phyloP scores from a whole-genome alignment of 2,329 filamentous ascomycete genomes.

The Magnaporthiopsis rhizophila region DNA sequence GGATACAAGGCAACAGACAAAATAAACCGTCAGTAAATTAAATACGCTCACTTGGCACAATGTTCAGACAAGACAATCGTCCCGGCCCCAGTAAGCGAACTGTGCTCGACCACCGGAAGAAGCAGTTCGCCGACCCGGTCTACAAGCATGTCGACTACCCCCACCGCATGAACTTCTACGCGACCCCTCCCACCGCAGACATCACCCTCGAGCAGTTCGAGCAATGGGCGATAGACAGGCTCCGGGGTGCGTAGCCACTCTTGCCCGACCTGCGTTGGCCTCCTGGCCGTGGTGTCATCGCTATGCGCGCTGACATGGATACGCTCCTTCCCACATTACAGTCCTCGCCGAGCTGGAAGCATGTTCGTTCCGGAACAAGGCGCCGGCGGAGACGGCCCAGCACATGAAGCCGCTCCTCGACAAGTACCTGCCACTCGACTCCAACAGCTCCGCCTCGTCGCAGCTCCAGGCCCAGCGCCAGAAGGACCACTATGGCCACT shows the following conservation, averaged over 20 bases:
- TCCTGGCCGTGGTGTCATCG: background rate
- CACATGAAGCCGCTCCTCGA: slow-evolving; percentile 83
- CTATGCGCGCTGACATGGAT: background rate
- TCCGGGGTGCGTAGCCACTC: slow-evolving; percentile 54
- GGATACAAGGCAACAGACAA: background rate
- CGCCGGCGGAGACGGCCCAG: slow-evolving; percentile 67
- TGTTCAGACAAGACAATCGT: slow-evolving; percentile 46
- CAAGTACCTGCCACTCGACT: slow-evolving; percentile 75
- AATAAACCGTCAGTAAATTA: background rate
- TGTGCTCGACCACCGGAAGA: slow-evolving; percentile 71
- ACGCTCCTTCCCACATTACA: background rate
- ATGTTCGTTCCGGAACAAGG: slow-evolving; percentile 89
- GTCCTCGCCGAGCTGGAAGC: slow-evolving; percentile 85
- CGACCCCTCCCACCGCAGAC: slow-evolving; percentile 78
- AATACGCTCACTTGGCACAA: slow-evolving; percentile 16
- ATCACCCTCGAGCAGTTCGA: slow-evolving; percentile 97
- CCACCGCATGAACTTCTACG: slow-evolving; percentile 87
- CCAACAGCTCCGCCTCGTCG: slow-evolving; percentile 57
- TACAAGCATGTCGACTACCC: slow-evolving; percentile 76
- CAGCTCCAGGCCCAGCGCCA: slow-evolving; percentile 66
- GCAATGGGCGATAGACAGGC: slow-evolving; percentile 92
- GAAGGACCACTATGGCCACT: slow-evolving; percentile 97
- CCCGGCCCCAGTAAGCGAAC: slow-evolving; percentile 66
- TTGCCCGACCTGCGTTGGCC: too few relatives aligned
- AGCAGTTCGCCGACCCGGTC: slow-evolving; percentile 70